A percentile compares a stretch with the other conserved stretches of the same genome.
Evolutionary conservation across 1,139 yeast species (phyloP).

Genomic region (Diutina neorugosa): DNA sequence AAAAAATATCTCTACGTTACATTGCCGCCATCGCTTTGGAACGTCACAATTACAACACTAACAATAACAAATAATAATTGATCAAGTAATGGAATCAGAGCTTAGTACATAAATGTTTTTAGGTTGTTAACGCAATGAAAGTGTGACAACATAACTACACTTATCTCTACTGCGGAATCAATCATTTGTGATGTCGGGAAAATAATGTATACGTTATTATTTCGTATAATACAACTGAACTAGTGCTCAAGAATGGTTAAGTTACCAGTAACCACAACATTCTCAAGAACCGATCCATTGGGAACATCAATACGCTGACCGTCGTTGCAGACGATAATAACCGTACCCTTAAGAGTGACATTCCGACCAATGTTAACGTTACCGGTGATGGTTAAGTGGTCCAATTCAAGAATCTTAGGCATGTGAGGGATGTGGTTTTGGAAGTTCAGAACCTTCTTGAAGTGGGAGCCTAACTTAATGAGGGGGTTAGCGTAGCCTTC

Average conservation of each 20-base stretch:
- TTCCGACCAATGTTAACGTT: slow-evolving; percentile 85
- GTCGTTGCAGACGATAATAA: slow-evolving; percentile 92
- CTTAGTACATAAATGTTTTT: too few relatives aligned
- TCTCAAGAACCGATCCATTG: slow-evolving; percentile 86
- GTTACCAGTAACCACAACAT: slow-evolving; percentile 95
- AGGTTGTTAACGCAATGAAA: too few relatives aligned
- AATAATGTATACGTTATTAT: not conserved
- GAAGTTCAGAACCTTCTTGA: slow-evolving; percentile 89
- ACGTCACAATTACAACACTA: too few relatives aligned
- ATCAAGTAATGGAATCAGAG: too few relatives aligned
- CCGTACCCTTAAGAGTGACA: slow-evolving; percentile 91
- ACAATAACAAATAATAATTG: too few relatives aligned
- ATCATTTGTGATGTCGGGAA: not conserved
- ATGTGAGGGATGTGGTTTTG: slow-evolving; percentile 86
- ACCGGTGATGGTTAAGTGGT: slow-evolving; percentile 95
- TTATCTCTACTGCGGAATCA: too few relatives aligned
- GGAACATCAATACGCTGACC: slow-evolving; percentile 97
- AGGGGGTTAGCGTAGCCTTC: slow-evolving; percentile 85
- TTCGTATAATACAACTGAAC: not conserved
- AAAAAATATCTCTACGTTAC: not conserved
- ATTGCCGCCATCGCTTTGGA: not conserved
- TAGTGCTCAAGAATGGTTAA: slow-evolving; percentile 91
- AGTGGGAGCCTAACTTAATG: slow-evolving; percentile 91
- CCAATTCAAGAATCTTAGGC: slow-evolving; percentile 92
- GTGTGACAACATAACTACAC: too few relatives aligned